phyloP scores from a whole-genome alignment of 1,284 basidiomycete species.

The Irpex sp. region DNA sequence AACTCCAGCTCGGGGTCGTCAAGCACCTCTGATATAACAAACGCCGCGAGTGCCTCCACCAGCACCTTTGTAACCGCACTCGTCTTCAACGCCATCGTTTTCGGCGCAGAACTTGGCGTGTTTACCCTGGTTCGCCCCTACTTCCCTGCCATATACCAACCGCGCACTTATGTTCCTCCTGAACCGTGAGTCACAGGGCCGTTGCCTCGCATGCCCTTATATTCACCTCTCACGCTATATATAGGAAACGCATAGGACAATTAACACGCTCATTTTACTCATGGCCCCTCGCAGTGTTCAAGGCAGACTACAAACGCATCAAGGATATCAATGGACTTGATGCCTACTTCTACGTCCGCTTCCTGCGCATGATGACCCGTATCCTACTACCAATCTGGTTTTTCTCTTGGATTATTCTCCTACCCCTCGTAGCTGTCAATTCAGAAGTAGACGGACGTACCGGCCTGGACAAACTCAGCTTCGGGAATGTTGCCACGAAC shows the following conservation, averaged over 20 bases:
- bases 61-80: slow-evolving; percentile 74
- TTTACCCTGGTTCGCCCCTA: slow-evolving; percentile 70
- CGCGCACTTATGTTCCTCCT: slow-evolving; percentile 56
- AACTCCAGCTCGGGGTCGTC: background rate
- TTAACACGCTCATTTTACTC: slow-evolving; percentile 40
- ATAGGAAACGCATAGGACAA: slow-evolving; percentile 49
- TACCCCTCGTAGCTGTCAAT: slow-evolving; percentile 62
- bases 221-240: background rate
- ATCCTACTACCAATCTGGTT: slow-evolving; percentile 82
- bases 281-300: slow-evolving; percentile 58
- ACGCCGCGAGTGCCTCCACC: slow-evolving; percentile 27
- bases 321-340: slow-evolving; percentile 82
- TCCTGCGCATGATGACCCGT: slow-evolving; percentile 75
- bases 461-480: slow-evolving; percentile 74
- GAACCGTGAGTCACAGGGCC: slow-evolving; percentile 35
- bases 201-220: background rate
- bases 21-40: slow-evolving; percentile 5
- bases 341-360: slow-evolving; percentile 91
- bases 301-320: slow-evolving; percentile 55
- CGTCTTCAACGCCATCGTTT: slow-evolving; percentile 65
- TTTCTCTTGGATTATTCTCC: slow-evolving; percentile 63
- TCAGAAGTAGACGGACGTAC: slow-evolving; percentile 41
- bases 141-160: slow-evolving; percentile 78
- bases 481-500: slow-evolving; percentile 66
- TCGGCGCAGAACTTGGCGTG: slow-evolving; percentile 56